A percentile compares a stretch with the other conserved stretches of the same genome.
phyloP scores from a whole-genome alignment of 129 eudicot species.

The Lactuca saligna region DNA sequence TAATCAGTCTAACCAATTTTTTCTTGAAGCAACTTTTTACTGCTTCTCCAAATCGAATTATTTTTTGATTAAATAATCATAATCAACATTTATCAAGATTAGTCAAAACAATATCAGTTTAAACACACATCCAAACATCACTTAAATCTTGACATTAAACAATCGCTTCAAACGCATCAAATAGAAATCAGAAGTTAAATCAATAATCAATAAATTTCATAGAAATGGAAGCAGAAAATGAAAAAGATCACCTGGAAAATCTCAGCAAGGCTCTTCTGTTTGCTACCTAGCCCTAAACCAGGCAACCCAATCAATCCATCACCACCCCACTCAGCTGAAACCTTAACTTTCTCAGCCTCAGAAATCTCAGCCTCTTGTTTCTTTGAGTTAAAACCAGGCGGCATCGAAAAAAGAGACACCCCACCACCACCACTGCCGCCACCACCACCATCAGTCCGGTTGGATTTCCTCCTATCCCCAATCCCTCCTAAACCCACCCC shows the following conservation, averaged over 20 bases:
- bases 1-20: background rate
- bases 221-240: background rate
- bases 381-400: constrained; percentile 87
- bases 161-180: background rate
- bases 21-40: background rate
- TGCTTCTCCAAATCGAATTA: background rate
- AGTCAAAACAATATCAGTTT: background rate
- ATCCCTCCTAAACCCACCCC: constrained; percentile 82
- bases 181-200: background rate
- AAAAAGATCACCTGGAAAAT: constrained; percentile 71
- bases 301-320: constrained; percentile 94
- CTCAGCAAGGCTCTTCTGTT: constrained; percentile 94
- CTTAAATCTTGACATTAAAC: background rate
- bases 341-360: constrained; percentile 56
- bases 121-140: constrained; percentile 5
- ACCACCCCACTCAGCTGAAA: constrained; percentile 84
- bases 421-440: constrained; percentile 46
- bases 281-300: constrained; percentile 87
- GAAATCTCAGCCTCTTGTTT: constrained; percentile 67
- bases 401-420: constrained; percentile 67
- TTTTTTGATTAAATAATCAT: background rate
- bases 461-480: constrained; percentile 87
- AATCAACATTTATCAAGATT: background rate
- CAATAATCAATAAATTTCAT: background rate
- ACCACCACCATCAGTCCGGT: constrained; percentile 59